These are phyloP conservation scores for Lagenaria siceraria DNA, from an alignment of 306 rosid genomes.

Conservation along the genomic window DNA sequence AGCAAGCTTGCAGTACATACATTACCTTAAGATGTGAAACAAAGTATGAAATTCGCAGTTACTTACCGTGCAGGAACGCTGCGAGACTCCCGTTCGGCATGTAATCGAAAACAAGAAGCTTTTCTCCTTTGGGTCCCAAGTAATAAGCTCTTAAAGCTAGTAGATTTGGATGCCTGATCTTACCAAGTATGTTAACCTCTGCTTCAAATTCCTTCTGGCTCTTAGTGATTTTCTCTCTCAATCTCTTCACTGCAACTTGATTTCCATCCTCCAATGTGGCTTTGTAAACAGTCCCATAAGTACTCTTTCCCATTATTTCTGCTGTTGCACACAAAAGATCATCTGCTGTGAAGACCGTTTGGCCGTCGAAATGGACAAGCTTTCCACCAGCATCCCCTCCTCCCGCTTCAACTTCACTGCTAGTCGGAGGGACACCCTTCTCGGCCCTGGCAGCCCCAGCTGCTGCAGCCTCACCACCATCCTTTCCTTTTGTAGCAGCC, in stretches of 20 bases:
- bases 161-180: constrained; percentile 69
- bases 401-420: constrained; percentile 42
- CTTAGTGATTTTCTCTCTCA: constrained; percentile 81
- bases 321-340: constrained; percentile 94
- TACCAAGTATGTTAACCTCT: constrained; percentile 58
- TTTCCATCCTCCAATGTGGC: constrained; percentile 90
- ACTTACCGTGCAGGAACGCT: constrained; percentile 67
- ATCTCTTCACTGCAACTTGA: constrained; percentile 88
- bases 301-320: constrained; percentile 92
- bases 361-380: constrained; percentile 78
- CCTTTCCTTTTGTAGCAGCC: constrained; percentile 29
- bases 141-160: constrained; percentile 75
- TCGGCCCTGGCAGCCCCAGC: constrained; percentile 24
- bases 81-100: constrained; percentile 73
- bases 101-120: constrained; percentile 80
- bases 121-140: constrained; percentile 83
- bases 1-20: not conserved
- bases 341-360: constrained; percentile 66
- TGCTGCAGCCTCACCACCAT: constrained; percentile 30
- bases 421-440: constrained; percentile 40
- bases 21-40: not conserved
- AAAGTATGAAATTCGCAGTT: not conserved
- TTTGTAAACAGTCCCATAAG: constrained; percentile 88
- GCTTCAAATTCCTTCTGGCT: constrained; percentile 71
- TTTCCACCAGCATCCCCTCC: constrained; percentile 67